Evolutionary conservation across 306 rosid species (phyloP), one percentile per base, ranked within the genome.

Genomic region (Crataegus laevigata): DNA sequence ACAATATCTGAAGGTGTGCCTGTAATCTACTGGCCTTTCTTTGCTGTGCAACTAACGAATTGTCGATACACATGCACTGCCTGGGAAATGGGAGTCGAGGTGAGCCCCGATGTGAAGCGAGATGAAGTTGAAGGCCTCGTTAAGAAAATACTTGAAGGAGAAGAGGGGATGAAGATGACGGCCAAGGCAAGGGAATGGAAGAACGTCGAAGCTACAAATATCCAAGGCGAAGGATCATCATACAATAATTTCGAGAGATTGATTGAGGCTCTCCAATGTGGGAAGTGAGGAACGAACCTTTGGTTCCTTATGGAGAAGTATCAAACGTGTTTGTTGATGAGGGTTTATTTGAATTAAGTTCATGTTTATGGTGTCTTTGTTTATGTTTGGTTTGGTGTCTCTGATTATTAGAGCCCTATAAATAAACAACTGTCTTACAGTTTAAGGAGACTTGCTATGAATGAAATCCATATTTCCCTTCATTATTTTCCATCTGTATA

Each of bases 11-110:
- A 65, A 19, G 82, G 89, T 38, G 83, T 81, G 17, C 87, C 89
- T 51, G 17, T 85, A 14, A 85, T 85, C 21, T 79, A 83, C 24
- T 85, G 89, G 89, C 91, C 91, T 34, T 88, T 85, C 66, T 85
- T 88, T 21, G 87, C 84, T 0, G 89, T 85, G 36, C 84, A 88
- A 18, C 86, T 79, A 69, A 69, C 74, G 4, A 87, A 81, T 66
- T 83, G 89, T 63, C 65, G 79, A 28, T 88, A 70, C 62, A 82
- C 80, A 3, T 81, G 85, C 57, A 64, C 59, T 9, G 15, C 30
- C 17, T 83, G 86, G 89, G 80, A 72, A 15, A 72, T 81, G 26
- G 91, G 85, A 9, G 6, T 75, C 82, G 88, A 88, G 73, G 28
- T 81, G 19, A 79, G 77, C 14, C 22, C 58, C 15, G 87, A 82